Evolutionary conservation across 225 moss, liverwort and hornwort species (phyloP).

Genomic region (Climacium dendroides): DNA sequence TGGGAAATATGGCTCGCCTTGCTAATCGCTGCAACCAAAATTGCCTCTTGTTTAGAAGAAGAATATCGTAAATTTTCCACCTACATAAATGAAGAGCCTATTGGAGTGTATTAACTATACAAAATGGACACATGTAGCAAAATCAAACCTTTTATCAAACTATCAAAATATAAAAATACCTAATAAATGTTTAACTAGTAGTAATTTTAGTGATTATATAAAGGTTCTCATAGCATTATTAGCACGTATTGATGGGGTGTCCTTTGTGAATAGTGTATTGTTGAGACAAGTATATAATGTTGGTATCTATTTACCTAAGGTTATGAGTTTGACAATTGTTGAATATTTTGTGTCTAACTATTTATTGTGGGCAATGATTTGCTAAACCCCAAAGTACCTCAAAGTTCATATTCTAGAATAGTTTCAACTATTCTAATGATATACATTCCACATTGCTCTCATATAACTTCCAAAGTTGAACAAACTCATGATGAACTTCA

Average conservation of each 20-base stretch:
- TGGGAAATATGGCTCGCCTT: slow-evolving; percentile 20
- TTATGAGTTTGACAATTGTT: too few relatives aligned
- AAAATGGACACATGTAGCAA: not conserved
- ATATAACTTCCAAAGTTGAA: too few relatives aligned
- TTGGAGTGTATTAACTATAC: not conserved
- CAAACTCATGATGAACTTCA: too few relatives aligned
- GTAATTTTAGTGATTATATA: too few relatives aligned
- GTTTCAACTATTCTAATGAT: too few relatives aligned
- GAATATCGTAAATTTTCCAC: not conserved
- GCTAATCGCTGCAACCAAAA: slow-evolving; percentile 26
- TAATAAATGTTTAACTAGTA: not conserved
- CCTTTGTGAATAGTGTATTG: not conserved
- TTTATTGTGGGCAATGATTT: too few relatives aligned
- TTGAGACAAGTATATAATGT: too few relatives aligned
- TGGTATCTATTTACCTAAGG: not conserved
- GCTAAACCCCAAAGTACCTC: too few relatives aligned
- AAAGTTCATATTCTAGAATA: too few relatives aligned
- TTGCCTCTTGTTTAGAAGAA: not conserved
- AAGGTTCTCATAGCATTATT: not conserved
- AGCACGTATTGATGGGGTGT: not conserved
- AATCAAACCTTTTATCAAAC: not conserved
- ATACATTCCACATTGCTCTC: too few relatives aligned
- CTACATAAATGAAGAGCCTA: not conserved
- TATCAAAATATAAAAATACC: not conserved
- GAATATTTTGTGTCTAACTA: too few relatives aligned